Conservation (phyloP, 768 basidiomycete species). For the Suillus tomentosus region DNA sequence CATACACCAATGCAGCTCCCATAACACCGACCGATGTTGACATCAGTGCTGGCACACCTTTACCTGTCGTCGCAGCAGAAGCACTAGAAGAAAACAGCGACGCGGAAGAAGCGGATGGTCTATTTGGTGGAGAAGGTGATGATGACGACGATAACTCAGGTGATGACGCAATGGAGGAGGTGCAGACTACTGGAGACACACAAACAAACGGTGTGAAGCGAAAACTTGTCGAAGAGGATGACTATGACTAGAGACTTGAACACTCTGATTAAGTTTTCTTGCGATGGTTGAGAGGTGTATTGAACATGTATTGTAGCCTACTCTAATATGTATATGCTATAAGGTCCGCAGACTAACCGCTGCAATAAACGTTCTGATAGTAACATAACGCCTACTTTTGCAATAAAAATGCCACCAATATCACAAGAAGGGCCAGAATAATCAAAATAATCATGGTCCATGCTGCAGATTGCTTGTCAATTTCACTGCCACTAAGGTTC, state of each 20-base stretch:
- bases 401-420: constrained; percentile 45
- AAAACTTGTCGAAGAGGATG: constrained; percentile 84
- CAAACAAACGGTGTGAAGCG: constrained; percentile 71
- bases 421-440: constrained; percentile 43
- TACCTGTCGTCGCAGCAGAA: constrained; percentile 36
- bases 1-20: constrained; percentile 33
- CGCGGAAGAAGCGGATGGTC: constrained; percentile 72
- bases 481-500: constrained; percentile 16
- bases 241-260: constrained; percentile 61
- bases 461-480: constrained; percentile 29
- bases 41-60: constrained; percentile 48
- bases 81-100: constrained; percentile 68
- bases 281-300: not conserved
- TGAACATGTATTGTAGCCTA: constrained; percentile 17
- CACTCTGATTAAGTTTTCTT: not conserved
- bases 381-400: constrained; percentile 26
- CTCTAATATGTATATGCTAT: constrained; percentile 34
- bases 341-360: not conserved
- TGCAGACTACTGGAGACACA: constrained; percentile 50
- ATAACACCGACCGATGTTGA: constrained; percentile 68
- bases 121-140: constrained; percentile 75
- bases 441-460: constrained; percentile 43
- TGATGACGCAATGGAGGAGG: constrained; percentile 79
- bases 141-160: constrained; percentile 49
- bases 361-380: not conserved